Evolutionary conservation across 768 basidiomycete genomes (phyloP).

Genomic region (Suillus alpinus): DNA sequence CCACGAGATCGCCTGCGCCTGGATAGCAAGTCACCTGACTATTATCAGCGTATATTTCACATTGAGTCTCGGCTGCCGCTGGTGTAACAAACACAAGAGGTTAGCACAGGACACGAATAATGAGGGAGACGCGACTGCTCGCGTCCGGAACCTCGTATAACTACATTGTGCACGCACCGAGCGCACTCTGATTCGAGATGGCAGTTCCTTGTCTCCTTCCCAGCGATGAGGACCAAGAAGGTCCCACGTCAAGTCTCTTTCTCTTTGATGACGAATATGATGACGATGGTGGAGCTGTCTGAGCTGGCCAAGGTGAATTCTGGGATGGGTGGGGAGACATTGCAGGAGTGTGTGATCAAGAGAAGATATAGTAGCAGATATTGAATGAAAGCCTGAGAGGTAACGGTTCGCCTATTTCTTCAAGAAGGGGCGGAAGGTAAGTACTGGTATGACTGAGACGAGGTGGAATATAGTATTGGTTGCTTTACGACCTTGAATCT

Average conservation of each 20-base stretch:
- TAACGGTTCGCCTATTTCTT: slow-evolving; percentile 12
- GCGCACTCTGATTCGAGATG: slow-evolving; percentile 23
- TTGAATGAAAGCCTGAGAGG: slow-evolving; percentile 16
- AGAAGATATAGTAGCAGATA: slow-evolving; percentile 20
- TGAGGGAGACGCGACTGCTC: slow-evolving; percentile 8
- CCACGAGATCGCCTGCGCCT: slow-evolving; percentile 45
- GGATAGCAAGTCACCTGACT: slow-evolving; percentile 79
- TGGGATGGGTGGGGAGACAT: slow-evolving; percentile 37
- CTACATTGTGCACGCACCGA: slow-evolving; percentile 23
- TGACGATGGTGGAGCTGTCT: slow-evolving; percentile 35
- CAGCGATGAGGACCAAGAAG: slow-evolving; percentile 11
- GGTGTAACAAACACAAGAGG: slow-evolving; percentile 6
- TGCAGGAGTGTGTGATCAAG: slow-evolving; percentile 15
- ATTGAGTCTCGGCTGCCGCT: slow-evolving; percentile 43
- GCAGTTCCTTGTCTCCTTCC: slow-evolving; percentile 21
- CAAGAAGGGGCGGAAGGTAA: slow-evolving; percentile 12
- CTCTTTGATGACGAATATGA: slow-evolving; percentile 31
- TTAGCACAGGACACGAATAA: slow-evolving; percentile 8
- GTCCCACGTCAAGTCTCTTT: slow-evolving; percentile 30
- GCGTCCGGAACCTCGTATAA: slow-evolving; percentile 7
- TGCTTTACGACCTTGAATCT: slow-evolving; percentile 12
- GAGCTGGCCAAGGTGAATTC: slow-evolving; percentile 43
- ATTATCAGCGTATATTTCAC: slow-evolving; percentile 63
- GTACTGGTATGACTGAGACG: slow-evolving; percentile 12
- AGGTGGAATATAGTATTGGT: slow-evolving; percentile 26